Evolutionary conservation across 2,329 filamentous ascomycete species (phyloP).

Genomic region (Fusarium albidum): DNA sequence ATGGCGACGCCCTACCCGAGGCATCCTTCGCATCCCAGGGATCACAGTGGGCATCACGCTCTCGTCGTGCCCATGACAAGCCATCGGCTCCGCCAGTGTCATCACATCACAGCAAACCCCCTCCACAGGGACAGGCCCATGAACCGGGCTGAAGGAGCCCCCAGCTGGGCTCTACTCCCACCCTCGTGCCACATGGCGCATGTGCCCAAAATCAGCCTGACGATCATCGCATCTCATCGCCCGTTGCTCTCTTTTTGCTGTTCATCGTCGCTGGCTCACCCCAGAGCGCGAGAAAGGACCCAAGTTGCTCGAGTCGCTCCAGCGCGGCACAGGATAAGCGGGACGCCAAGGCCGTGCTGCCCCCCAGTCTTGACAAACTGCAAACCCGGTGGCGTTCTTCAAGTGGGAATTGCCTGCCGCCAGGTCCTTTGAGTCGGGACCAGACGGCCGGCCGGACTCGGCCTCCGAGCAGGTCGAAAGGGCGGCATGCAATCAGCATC

Average conservation of each 20-base stretch:
- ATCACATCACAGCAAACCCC: slow-evolving; percentile 2
- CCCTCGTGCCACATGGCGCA: slow-evolving; percentile 1
- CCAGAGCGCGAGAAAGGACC: background rate
- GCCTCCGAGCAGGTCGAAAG: background rate
- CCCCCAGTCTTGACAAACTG: background rate
- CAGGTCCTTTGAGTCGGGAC: slow-evolving; percentile 1
- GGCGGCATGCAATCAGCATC: background rate
- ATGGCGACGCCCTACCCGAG: too few species aligned
- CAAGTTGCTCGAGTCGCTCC: background rate
- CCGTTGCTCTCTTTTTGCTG: background rate
- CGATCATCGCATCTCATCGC: slow-evolving; percentile 1
- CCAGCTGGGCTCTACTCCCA: slow-evolving; percentile 1
- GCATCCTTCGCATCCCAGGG: background rate
- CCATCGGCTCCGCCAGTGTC: background rate
- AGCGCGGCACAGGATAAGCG: background rate
- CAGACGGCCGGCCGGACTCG: background rate
- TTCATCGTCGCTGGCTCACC: background rate
- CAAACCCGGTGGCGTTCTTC: background rate
- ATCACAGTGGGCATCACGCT: background rate
- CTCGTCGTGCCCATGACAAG: slow-evolving; percentile 1
- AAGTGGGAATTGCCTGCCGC: slow-evolving; percentile 7
- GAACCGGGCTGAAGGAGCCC: slow-evolving; percentile 5
- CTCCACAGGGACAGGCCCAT: slow-evolving; percentile 3
- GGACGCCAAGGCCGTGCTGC: background rate
- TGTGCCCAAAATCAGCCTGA: background rate